Conservation (phyloP, 805 yeast species). For the Nakazawaea sp. region DNA sequence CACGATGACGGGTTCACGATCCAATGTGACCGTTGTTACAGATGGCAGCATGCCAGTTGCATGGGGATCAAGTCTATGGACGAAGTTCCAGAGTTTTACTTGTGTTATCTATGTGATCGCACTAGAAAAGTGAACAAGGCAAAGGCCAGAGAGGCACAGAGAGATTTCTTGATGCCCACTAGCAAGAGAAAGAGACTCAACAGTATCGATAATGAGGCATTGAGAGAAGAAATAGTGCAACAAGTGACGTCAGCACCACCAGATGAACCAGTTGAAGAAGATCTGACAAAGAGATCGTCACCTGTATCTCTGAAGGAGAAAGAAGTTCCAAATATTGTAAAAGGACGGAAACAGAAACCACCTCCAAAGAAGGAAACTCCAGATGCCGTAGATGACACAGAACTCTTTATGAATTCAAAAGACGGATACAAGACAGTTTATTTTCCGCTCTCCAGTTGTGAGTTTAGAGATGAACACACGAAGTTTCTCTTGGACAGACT, state of each 20-base stretch:
- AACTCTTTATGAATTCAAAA: constrained; percentile 1
- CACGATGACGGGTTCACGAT: constrained; percentile 93
- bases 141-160: constrained; percentile 24
- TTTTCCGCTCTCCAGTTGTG: constrained; percentile 13
- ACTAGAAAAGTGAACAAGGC: constrained; percentile 33
- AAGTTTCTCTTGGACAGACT: constrained; percentile 14
- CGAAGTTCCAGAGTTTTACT: constrained; percentile 76
- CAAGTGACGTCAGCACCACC: neutral
- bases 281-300: neutral
- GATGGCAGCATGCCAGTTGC: constrained; percentile 96
- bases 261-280: neutral
- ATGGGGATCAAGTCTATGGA: constrained; percentile 67
- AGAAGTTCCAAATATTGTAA: constrained; percentile 13
- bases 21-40: constrained; percentile 86
- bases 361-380: constrained; percentile 2
- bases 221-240: constrained; percentile 5
- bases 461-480: constrained; percentile 16
- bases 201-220: constrained; percentile 8
- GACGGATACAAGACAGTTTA: constrained; percentile 10
- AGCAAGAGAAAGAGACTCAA: constrained; percentile 19
- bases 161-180: constrained; percentile 27
- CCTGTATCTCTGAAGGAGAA: constrained; percentile 17
- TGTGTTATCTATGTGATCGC: constrained; percentile 70
- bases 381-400: constrained; percentile 8
- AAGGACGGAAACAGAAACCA: neutral